Conservation (phyloP, 2,329 filamentous ascomycete genomes). For the Immersiporthe knoxdaviesiana region DNA sequence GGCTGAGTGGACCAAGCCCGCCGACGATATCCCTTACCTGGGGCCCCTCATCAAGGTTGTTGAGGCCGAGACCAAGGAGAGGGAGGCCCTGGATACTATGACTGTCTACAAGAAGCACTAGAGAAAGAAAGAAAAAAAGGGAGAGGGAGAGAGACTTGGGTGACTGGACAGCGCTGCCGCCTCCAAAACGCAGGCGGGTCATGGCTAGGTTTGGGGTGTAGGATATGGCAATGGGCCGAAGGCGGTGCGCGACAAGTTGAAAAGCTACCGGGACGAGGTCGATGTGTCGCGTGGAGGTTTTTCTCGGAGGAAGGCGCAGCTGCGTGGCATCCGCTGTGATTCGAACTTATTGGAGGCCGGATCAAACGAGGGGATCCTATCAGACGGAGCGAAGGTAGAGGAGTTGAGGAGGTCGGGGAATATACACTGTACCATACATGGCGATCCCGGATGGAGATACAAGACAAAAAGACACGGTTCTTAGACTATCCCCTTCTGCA, state of each 20-base stretch:
- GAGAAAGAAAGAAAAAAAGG: no score
- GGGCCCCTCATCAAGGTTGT: constrained; percentile 56
- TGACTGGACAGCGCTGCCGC: not conserved
- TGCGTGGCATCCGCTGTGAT: not conserved
- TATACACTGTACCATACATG: constrained; percentile 23
- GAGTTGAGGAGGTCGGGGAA: not conserved
- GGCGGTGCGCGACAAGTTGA: not conserved
- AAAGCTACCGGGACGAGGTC: not conserved
- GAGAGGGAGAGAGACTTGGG: no score
- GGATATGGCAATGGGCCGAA: not conserved
- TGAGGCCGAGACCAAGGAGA: constrained; percentile 54
- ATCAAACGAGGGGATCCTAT: not conserved
- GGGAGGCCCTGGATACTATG: constrained; percentile 55
- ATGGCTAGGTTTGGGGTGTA: no score
- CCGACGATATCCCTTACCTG: constrained; percentile 61
- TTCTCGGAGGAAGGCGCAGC: not conserved
- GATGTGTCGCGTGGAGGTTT: not conserved
- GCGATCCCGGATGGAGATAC: constrained; percentile 20
- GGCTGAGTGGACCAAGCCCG: constrained; percentile 62
- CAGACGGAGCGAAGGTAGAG: not conserved
- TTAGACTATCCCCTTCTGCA: constrained; percentile 18
- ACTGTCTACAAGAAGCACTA: constrained; percentile 54
- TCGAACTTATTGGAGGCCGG: not conserved
- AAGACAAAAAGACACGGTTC: constrained; percentile 22
- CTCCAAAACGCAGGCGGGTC: not conserved